Percentiles rank a stretch among this genome's conserved stretches.
Evolutionary conservation across 2,329 filamentous ascomycete species (phyloP).

Genomic region (Botrytis deweyae): DNA sequence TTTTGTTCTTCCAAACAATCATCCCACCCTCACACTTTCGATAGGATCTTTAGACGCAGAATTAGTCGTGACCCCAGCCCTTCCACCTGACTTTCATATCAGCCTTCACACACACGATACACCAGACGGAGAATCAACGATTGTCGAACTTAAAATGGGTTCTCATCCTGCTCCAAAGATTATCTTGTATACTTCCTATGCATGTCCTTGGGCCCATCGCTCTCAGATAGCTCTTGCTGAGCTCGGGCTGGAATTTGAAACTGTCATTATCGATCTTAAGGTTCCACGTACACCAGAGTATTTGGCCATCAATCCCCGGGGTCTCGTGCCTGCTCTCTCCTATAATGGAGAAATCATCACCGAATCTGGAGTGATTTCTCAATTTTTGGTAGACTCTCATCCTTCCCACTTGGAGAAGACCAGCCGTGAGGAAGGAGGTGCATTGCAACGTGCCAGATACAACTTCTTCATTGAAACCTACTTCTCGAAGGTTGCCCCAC

Average conservation of each 20-base stretch:
- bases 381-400: slow-evolving; percentile 68
- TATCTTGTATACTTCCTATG: slow-evolving; percentile 26
- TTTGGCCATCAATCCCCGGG: slow-evolving; percentile 74
- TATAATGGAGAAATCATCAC: slow-evolving; percentile 67
- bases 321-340: slow-evolving; percentile 69
- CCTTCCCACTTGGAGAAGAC: slow-evolving; percentile 65
- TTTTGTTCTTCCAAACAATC: background rate
- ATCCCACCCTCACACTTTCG: slow-evolving; percentile 12
- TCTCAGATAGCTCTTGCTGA: slow-evolving; percentile 71
- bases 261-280: slow-evolving; percentile 70
- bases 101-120: slow-evolving; percentile 18
- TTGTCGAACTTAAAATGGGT: slow-evolving; percentile 23
- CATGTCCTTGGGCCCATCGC: slow-evolving; percentile 73
- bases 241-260: slow-evolving; percentile 63
- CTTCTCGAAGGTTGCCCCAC: slow-evolving; percentile 57
- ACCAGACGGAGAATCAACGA: slow-evolving; percentile 20
- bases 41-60: slow-evolving; percentile 22
- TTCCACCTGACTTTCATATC: slow-evolving; percentile 21
- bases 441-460: slow-evolving; percentile 64
- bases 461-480: slow-evolving; percentile 72
- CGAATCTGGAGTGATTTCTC: slow-evolving; percentile 71
- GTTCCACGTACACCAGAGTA: slow-evolving; percentile 71
- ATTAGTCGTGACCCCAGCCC: slow-evolving; percentile 21
- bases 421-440: slow-evolving; percentile 50
- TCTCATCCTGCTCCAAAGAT: slow-evolving; percentile 24